Base-by-base conservation (phyloP, 148 eudicot genomes). In the Rhododendron henanense region DNA sequence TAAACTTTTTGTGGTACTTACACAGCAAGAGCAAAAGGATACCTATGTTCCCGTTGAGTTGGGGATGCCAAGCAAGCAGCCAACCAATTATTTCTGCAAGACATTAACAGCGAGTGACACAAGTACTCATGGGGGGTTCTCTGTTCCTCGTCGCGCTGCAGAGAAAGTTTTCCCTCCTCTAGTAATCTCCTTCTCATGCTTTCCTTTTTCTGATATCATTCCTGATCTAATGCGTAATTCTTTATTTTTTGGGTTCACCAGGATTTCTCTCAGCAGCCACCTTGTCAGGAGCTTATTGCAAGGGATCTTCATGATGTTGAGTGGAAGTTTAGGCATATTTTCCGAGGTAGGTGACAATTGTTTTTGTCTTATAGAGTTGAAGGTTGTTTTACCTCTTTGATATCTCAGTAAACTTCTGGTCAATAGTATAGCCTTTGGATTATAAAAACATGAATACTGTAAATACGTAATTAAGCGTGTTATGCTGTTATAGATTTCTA, bases 91-190 rank as follows among this genome's bases (percentile, higher is more conserved):
- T 85, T 96, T 96, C 86, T 96, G 99, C 92, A 96, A 96, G 92
- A 95, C 99, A 79, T 86, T 96, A 85, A 96, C 99, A 39, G 99
- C 99, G 19, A 96, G 99, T 86, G 99, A 96, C 87, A 97, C 99
- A 14, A 97, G 99, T 87, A 97, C 99, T 33, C 99, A 97, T 87
- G 99, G 99, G 61, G 99, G 99, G 21, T 97, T 97, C 88, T 97
- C 99, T 84, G 99, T 97, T 88, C 99, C 99, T 85, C 98, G 98
- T 41, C 99, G 98, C 84, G 99, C 99, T 77, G 99, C 99, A 35
- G 99, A 96, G 90, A 97, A 95, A 97, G 99, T 97, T 87, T 97
- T 95, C 53, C 99, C 99, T 83, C 99, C 98, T 37, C 84, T 97
- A 94, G 99, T 95, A 91, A 61, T 83, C n/a, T 28, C 39, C 85